Evolutionary conservation across 148 eudicot genomes (phyloP), one percentile per base, ranked within the genome.

Genomic region (Rhododendron mucronatum): DNA sequence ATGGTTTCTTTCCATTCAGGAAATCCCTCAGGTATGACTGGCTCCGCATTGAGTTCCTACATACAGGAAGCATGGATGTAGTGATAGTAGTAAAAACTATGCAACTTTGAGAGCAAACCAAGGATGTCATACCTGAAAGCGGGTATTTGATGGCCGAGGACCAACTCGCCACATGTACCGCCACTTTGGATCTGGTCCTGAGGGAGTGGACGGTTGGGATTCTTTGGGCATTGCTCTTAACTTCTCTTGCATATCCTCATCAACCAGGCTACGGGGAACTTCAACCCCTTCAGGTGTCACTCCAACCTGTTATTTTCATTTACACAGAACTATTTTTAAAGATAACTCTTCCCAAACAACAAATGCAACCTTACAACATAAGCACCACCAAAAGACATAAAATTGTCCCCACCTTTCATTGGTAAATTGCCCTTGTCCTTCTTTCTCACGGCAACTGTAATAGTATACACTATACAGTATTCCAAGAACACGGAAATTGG

Each of bases 91-190:
- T 75, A 50, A 45, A 45, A 59, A 21, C 28, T 28, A 47, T 39
- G 55, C 3, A 47, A 75, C 28, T 65, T 65, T 76, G 51, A 69
- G 71, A 16, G n/a, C 35, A 28, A 47, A 75, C 78, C n/a, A 41
- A 81, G 59, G 50, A 57, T 33, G 65, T 23, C 21, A 84, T 44
- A 95, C 98, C 96, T 94, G 90, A 87, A 94, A 97, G 35, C 84
- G 91, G 78, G 99, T 97, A 82, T 89, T 88, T 6, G 90, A 86
- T 21, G 98, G 99, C 48, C 99, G 95, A 85, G 98, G 91, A 84
- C 99, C 99, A 85, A 91, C 90, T 91, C 99, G 93, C 99, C 99
- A 97, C 98, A 97, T 95, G 87, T 97, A 97, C 39, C 99, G 92
- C 99, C 99, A 97, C 89, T 97, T 97, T 50, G 94, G 98, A 88